Base-by-base conservation (phyloP, 78 protist species). In the Isochrysis galbana region DNA sequence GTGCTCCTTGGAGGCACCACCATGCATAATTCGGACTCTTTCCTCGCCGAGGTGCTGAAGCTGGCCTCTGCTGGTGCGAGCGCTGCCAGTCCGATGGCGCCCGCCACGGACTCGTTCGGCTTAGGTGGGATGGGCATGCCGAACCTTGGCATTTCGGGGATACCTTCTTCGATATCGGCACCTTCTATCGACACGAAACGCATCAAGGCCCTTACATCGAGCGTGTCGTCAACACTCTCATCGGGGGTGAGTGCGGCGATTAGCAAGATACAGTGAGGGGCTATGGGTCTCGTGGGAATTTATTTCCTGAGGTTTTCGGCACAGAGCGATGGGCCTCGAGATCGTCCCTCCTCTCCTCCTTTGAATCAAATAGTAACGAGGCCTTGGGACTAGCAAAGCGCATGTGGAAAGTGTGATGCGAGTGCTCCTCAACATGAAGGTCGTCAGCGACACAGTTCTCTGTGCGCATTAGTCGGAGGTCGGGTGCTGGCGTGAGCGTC, bases 1-100 rank as follows among this genome's bases (percentile, higher is more conserved):
- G 88, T 97, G 19, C 72, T 97, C 21, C 78, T 97, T 23, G 98
- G 97, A 32, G 97, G 98, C 84, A 95, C 97, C 23, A 54, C 78
- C 34, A 89, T 97, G 25, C 95, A 93, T 90, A 97, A 96, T 93
- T 29, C 80, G 25, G 36, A 2, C 45, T 2, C 90, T 41, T 93
- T 90, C 48, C 14, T 91, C 36, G 51, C n/a, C 21, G 92, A 90
- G 45, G 32, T 84, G 82, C 19, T 2, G 74, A 23, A 32, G 74
- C 10, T 61, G 74, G 36, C 10, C n/a, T 21, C 10, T 7, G 23
- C n/a, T 7, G 61, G 61, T 14, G 61, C 29, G n/a, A n/a, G n/a
- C n/a, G n/a, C n/a, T n/a, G n/a, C n/a, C n/a, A n/a, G n/a, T n/a
- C n/a, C n/a, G n/a, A n/a, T n/a, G 29, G 74, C 74, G 74, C n/a